A percentile compares a stretch with the other conserved stretches of the same genome.
Conservation (phyloP, 2,329 filamentous ascomycete genomes). For the Corinectria fuckeliana region DNA sequence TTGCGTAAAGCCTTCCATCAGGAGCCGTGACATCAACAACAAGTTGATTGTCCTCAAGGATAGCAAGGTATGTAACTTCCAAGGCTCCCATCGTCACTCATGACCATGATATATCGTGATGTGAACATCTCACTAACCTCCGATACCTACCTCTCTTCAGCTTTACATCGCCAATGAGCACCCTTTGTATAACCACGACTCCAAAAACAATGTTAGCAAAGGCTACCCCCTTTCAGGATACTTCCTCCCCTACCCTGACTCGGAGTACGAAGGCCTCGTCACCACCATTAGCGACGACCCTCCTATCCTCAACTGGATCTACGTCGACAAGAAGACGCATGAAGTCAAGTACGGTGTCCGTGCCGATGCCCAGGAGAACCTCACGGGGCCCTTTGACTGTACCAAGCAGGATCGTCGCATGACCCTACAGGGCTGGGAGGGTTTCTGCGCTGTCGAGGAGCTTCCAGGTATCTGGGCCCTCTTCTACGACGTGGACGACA, state of each 20-base stretch:
- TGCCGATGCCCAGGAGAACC: conserved; percentile 48
- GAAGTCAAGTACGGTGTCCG: conserved; percentile 55
- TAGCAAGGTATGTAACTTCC: conserved; percentile 42
- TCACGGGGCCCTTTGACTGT: conserved; percentile 58
- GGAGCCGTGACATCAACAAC: conserved; percentile 51
- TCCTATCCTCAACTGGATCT: conserved; percentile 60
- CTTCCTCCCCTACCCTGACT: conserved; percentile 63
- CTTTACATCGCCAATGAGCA: conserved; percentile 40
- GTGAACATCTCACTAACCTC: not conserved
- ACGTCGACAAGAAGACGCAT: conserved; percentile 52
- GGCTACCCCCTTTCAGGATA: conserved; percentile 63
- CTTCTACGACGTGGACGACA: conserved; percentile 56
- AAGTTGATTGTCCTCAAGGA: conserved; percentile 53
- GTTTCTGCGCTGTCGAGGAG: conserved; percentile 56
- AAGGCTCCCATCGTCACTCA: not conserved
- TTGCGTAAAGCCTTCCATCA: conserved; percentile 54
- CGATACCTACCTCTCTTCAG: conserved; percentile 21
- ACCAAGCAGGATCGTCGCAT: conserved; percentile 59
- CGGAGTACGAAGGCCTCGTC: conserved; percentile 53
- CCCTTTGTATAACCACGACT: conserved; percentile 34
- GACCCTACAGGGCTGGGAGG: conserved; percentile 57
- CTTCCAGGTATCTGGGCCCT: conserved; percentile 51
- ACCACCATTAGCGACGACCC: conserved; percentile 56
- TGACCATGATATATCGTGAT: not conserved
- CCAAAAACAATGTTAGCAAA: conserved; percentile 52